Conservation (phyloP, 2,329 filamentous ascomycete species). For the Pseudopyrenochaeta lycopersici region DNA sequence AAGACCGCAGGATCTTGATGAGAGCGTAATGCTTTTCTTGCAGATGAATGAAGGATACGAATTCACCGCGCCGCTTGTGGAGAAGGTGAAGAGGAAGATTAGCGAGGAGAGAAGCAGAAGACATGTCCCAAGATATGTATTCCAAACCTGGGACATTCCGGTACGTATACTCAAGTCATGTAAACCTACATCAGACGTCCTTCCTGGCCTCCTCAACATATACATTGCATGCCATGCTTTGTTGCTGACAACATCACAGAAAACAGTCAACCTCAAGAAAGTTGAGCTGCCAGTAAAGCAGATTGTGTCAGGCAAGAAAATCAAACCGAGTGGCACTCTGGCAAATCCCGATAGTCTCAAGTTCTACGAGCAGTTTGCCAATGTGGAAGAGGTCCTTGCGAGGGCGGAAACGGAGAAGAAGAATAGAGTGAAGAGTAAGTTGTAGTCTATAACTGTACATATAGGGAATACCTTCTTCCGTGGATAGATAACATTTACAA, state of each 20-base stretch:
- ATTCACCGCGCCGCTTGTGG: slow-evolving; percentile 56
- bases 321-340: slow-evolving; percentile 80
- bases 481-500: no score
- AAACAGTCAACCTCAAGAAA: slow-evolving; percentile 85
- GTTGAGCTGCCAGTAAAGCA: slow-evolving; percentile 86
- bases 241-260: slow-evolving; percentile 57
- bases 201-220: no score
- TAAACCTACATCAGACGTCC: no score
- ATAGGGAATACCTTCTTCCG: no score
- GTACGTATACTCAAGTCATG: slow-evolving; percentile 58
- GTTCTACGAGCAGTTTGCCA: slow-evolving; percentile 81
- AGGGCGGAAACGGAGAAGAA: slow-evolving; percentile 18
- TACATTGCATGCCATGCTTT: neutral
- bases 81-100: slow-evolving; percentile 71
- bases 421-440: no score
- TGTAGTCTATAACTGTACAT: no score
- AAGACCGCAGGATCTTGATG: slow-evolving; percentile 66
- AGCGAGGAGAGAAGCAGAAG: slow-evolving; percentile 72
- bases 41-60: slow-evolving; percentile 65
- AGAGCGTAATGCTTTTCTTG: slow-evolving; percentile 68
- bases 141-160: slow-evolving; percentile 82
- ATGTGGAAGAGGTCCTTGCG: slow-evolving; percentile 68
- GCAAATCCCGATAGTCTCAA: slow-evolving; percentile 78
- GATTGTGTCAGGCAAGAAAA: slow-evolving; percentile 77
- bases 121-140: slow-evolving; percentile 81